Percentiles rank a stretch among this genome's conserved stretches.
phyloP scores from a whole-genome alignment of 768 basidiomycete species.

The Mrakia frigida region DNA sequence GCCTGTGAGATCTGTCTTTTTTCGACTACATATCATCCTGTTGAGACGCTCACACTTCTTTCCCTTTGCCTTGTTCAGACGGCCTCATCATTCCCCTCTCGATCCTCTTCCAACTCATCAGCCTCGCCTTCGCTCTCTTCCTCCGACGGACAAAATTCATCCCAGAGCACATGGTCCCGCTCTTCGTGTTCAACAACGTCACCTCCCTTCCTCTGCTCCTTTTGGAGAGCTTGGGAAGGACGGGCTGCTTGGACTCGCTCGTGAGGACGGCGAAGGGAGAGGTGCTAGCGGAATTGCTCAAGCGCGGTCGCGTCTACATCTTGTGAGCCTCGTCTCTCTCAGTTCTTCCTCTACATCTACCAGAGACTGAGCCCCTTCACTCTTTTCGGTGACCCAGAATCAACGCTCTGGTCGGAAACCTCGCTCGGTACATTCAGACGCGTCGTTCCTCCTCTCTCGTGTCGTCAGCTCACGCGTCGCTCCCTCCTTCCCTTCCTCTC shows the following conservation, averaged over 20 bases:
- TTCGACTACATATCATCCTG: neutral
- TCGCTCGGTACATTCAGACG: constrained; percentile 35
- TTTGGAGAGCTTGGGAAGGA: constrained; percentile 38
- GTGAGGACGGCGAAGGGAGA: constrained; percentile 26
- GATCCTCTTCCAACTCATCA: constrained; percentile 40
- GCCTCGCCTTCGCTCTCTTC: constrained; percentile 37
- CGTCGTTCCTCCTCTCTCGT: too few species aligned
- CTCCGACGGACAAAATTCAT: constrained; percentile 30
- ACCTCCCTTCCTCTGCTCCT: constrained; percentile 43
- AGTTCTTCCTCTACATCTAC: neutral
- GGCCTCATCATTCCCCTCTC: constrained; percentile 42
- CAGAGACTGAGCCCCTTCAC: neutral
- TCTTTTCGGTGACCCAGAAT: constrained; percentile 30
- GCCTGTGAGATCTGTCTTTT: constrained; percentile 36
- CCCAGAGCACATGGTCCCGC: constrained; percentile 33
- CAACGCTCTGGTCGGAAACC: constrained; percentile 42
- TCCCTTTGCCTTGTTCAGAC: constrained; percentile 30
- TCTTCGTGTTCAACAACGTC: constrained; percentile 45
- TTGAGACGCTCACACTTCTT: neutral
- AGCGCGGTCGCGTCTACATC: constrained; percentile 40
- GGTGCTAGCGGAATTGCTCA: constrained; percentile 36
- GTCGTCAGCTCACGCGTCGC: neutral
- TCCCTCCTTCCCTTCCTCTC: too few species aligned
- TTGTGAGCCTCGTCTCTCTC: constrained; percentile 22
- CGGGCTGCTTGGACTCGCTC: constrained; percentile 40